A percentile compares a stretch with the other conserved stretches of the same genome.
These are phyloP conservation scores for Thelonectria rubi DNA, from an alignment of 2,329 filamentous ascomycete genomes.

Conservation along the genomic window DNA sequence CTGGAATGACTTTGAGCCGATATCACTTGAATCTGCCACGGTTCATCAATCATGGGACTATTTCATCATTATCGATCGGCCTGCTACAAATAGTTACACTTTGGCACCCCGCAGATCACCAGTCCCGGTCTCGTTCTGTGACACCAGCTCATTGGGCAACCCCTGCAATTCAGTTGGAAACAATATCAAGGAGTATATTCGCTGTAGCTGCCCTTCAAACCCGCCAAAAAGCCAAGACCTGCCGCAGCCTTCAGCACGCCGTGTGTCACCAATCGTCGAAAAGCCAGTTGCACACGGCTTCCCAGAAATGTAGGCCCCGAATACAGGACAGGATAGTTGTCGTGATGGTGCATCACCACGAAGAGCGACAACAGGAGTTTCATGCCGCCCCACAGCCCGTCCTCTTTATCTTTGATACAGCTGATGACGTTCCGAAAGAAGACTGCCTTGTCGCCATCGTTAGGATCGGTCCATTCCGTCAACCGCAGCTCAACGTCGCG, in stretches of 20 bases:
- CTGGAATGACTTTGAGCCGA: too few relatives aligned
- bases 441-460: constrained; percentile 34
- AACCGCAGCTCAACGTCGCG: constrained; percentile 29
- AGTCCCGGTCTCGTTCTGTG: not conserved
- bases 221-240: constrained; percentile 6
- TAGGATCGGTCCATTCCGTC: constrained; percentile 38
- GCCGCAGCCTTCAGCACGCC: constrained; percentile 6
- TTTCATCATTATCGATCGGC: too few relatives aligned
- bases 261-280: constrained; percentile 24
- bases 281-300: constrained; percentile 2
- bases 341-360: constrained; percentile 31
- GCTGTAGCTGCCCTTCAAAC: constrained; percentile 10
- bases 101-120: not conserved
- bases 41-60: too few relatives aligned
- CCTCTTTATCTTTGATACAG: constrained; percentile 32
- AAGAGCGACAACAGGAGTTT: constrained; percentile 31
- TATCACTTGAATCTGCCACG: too few relatives aligned
- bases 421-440: constrained; percentile 38
- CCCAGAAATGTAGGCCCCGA: constrained; percentile 30
- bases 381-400: constrained; percentile 15
- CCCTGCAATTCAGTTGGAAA: not conserved
- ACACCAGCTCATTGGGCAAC: not conserved
- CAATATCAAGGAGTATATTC: constrained; percentile 18
- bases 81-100: not conserved
- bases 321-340: constrained; percentile 37